Evolutionary conservation across 768 basidiomycete species (phyloP).

Genomic region (Psilocybe subaeruginosa): DNA sequence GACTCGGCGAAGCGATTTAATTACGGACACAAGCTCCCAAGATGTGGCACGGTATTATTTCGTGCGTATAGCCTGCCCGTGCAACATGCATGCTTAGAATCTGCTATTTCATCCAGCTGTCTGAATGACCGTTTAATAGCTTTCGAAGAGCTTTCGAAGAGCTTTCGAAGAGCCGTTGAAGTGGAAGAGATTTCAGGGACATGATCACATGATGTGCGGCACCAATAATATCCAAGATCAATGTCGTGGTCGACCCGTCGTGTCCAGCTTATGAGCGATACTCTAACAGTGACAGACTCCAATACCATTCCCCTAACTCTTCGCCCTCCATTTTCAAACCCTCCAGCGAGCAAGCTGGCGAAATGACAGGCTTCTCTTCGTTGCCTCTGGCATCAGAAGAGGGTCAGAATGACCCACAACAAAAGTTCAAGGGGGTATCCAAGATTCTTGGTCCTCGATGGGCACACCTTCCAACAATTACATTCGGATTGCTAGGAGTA

Average conservation of each 20-base stretch:
- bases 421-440: slow-evolving; percentile 53
- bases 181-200: too few species aligned
- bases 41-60: not conserved
- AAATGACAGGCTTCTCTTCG: slow-evolving; percentile 56
- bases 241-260: too few species aligned
- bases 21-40: too few species aligned
- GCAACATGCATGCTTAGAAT: not conserved
- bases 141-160: too few species aligned
- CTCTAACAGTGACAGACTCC: too few species aligned
- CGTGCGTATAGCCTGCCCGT: not conserved
- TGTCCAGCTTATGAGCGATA: too few species aligned
- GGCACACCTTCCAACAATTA: slow-evolving; percentile 69
- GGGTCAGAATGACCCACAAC: slow-evolving; percentile 32
- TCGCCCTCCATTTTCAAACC: not conserved
- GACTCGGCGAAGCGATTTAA: not conserved
- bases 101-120: not conserved
- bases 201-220: too few species aligned
- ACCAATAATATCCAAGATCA: too few species aligned
- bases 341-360: not conserved
- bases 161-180: too few species aligned
- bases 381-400: slow-evolving; percentile 49
- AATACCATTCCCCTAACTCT: not conserved
- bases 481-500: slow-evolving; percentile 80
- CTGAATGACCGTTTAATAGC: too few species aligned
- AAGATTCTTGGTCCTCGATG: slow-evolving; percentile 70